Evolutionary conservation across 306 rosid species (phyloP), one percentile per base, ranked within the genome.

Genomic region (Vicia faba): DNA sequence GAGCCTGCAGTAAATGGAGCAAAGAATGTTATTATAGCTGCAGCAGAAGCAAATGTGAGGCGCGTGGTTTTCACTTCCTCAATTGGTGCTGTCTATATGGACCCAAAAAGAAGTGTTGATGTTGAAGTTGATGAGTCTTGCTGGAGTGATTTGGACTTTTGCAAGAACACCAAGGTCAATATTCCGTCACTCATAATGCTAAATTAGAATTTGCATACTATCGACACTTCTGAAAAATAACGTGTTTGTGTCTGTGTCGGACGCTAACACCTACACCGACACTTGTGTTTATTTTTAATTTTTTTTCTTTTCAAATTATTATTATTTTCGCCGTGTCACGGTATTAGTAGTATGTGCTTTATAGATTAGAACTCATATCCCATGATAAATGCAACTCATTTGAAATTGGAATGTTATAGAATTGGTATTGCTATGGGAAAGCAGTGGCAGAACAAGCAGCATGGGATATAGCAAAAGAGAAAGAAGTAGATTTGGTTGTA

Each of bases 1-100:
- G 90, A 90, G 63, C 95, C 96, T 0, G 97, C 97, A 0, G 86
- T 93, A 39, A 74, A 79, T 4, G 97, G 99, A 23, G 84, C 96
- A 0, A 88, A 80, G 83, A 90, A 93, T 48, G 92, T 93, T 31
- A 88, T 93, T 3, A 69, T 49, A 3, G 92, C 96, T 0, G 89
- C 92, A 0, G 88, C 88, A 0, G 92, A 93, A 54, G 87, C 95
- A 3, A 86, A 86, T 31, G 95, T 88, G 4, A 39, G 88, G 35
- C 86, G 99, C 5, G 96, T 93, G 64, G 99, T 93, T 20, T 90
- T 93, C 82, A 93, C 99, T 5, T 93, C 99, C 5, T 93, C 99
- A 1, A 93, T 93, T 4, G 97, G 96, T 1, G 89, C 99, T 0
- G 96, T 90, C 14, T 88, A 86, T 63, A 90, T 90, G 97, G 93